A percentile compares a stretch with the other conserved stretches of the same genome.
Conservation (phyloP, 495 filamentous ascomycete species). For the Podospora anserina region DNA sequence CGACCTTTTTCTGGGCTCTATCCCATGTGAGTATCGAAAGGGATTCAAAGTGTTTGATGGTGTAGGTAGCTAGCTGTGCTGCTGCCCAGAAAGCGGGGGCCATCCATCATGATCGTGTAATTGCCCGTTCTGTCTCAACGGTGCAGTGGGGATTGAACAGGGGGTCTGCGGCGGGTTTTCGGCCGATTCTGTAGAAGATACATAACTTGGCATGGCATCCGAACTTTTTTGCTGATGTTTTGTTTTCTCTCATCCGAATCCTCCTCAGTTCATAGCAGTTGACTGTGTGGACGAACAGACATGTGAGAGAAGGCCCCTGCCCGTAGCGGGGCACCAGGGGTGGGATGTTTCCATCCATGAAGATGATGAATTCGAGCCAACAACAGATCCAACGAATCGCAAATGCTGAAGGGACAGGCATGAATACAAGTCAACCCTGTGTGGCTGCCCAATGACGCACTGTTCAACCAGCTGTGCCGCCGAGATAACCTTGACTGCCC, state of each 20-base stretch:
- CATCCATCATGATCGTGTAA: not conserved
- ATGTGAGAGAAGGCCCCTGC: not conserved
- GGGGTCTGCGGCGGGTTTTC: slow-evolving; percentile 7
- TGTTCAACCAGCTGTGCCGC: not conserved
- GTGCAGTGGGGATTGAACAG: not conserved
- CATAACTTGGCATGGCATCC: not conserved
- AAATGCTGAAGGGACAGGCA: not conserved
- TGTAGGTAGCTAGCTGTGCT: not conserved
- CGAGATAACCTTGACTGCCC: not conserved
- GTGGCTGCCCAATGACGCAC: slow-evolving; percentile 14
- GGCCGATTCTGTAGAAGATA: slow-evolving; percentile 3
- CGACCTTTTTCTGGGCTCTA: not conserved
- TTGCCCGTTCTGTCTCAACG: slow-evolving; percentile 11
- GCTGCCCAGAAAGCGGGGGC: too few relatives aligned
- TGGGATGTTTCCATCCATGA: not conserved
- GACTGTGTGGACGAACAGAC: not conserved
- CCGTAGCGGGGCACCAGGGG: not conserved
- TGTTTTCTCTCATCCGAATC: not conserved
- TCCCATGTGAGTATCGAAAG: too few relatives aligned
- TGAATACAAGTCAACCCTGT: slow-evolving; percentile 8
- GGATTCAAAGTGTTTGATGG: not conserved
- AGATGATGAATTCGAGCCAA: slow-evolving; percentile 1
- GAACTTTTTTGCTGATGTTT: not conserved
- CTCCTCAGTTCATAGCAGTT: not conserved
- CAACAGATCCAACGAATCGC: slow-evolving; percentile 4